Conservation (phyloP, 202 grass and related monocot genomes). For the Carex arenaria region DNA sequence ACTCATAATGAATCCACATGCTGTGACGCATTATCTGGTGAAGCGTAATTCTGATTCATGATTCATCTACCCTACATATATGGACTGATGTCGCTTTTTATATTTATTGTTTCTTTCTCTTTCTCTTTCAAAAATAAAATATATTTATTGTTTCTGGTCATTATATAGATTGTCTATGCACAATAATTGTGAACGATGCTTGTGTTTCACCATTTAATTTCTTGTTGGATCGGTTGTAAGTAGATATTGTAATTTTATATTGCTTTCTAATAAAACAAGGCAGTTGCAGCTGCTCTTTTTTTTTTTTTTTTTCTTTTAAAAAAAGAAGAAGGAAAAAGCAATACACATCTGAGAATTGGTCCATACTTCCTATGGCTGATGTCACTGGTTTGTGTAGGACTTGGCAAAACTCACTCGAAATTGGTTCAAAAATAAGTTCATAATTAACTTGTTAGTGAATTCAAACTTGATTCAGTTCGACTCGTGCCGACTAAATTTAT, state of each 20-base stretch:
- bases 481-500: too few species aligned
- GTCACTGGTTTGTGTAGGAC: too few species aligned
- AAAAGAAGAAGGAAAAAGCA: neutral
- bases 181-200: neutral
- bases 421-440: too few species aligned
- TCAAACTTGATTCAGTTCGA: too few species aligned
- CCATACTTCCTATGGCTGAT: too few species aligned
- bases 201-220: neutral
- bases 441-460: too few species aligned
- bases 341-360: too few species aligned
- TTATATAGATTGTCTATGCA: neutral
- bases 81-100: neutral
- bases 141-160: neutral
- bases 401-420: too few species aligned
- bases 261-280: neutral
- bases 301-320: too few species aligned
- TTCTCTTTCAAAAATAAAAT: too few species aligned
- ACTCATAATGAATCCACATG: constrained; percentile 10
- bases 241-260: neutral
- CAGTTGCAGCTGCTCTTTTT: neutral
- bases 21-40: neutral
- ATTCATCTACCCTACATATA: neutral
- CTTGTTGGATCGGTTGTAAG: neutral
- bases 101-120: constrained; percentile 6
- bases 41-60: neutral